Evolutionary conservation across 2,329 filamentous ascomycete genomes (phyloP), one percentile per base, ranked within the genome.

Genomic region (Lecanosticta acicola): DNA sequence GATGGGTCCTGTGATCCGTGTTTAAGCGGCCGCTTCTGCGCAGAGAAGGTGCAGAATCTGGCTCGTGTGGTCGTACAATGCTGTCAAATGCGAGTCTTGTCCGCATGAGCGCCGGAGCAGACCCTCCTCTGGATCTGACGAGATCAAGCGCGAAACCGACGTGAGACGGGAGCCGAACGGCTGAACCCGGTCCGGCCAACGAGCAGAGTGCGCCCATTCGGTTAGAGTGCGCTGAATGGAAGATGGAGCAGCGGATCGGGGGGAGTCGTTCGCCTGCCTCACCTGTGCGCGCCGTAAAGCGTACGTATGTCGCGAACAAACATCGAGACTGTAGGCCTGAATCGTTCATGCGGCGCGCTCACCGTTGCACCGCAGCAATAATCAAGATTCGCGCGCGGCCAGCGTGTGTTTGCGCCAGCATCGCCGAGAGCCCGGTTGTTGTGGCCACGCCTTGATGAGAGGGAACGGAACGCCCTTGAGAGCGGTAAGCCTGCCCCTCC

Each of bases 351-450:
- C 46, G 45, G 21, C 41, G 41, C 24, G 29, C 43, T 39, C 35
- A n/a, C 34, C 19, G 17, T 50, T 32, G 47, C 41, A 53, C 50
- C n/a, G 36, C 50, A 45, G 41, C 38, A 42, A 32, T n/a, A n/a
- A n/a, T 38, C 39, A 43, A 53, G 42, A 48, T 53, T 50, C 43
- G 45, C 38, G 44, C 26, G 36, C 37, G 41, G 39, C 49, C 46
- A 46, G 43, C 41, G 42, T 42, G 32, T 46, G 37, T 40, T 42
- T 44, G 45, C 24, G 38, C 44, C 39, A 48, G 52, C 45, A 29
- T 41, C 39, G 50, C 52, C 52, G 45, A 50, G 43, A 52, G 50
- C 52, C 52, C 46, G 52, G 52, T 52, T 45, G 32, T 45, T 36
- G 40, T 34, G 20, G n/a, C n/a, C n/a, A n/a, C n/a, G n/a, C n/a